A percentile compares a stretch with the other conserved stretches of the same genome.
phyloP scores from a whole-genome alignment of 495 filamentous ascomycete genomes.

The Aspergillus coremiiformis region DNA sequence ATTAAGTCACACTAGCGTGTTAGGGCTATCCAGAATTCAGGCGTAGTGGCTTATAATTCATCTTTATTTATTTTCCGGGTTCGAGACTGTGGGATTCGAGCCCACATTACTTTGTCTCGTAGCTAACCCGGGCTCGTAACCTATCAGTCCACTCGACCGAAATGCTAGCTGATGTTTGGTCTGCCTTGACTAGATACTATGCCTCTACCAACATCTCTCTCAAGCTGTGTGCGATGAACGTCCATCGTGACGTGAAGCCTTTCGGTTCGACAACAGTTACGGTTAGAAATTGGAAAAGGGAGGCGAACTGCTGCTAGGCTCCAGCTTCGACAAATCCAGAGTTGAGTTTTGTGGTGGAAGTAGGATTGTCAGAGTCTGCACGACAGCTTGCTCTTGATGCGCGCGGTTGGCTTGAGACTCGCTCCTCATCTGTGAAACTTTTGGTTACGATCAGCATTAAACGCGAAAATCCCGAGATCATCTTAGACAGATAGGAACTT shows the following conservation, averaged over 20 bases:
- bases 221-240: constrained; percentile 14
- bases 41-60: too few relatives aligned
- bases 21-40: too few relatives aligned
- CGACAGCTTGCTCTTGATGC: constrained; percentile 18
- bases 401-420: constrained; percentile 16
- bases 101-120: too few relatives aligned
- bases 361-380: constrained; percentile 17
- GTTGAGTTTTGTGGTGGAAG: constrained; percentile 15
- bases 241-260: constrained; percentile 14
- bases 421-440: constrained; percentile 15
- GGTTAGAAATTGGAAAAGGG: constrained; percentile 17
- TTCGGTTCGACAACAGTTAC: constrained; percentile 16
- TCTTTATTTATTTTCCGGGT: too few relatives aligned
- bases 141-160: too few relatives aligned
- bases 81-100: too few relatives aligned
- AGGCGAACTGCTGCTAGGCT: constrained; percentile 17
- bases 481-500: constrained; percentile 15
- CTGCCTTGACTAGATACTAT: too few relatives aligned
- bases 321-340: constrained; percentile 8
- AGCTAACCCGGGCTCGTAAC: too few relatives aligned
- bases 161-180: too few relatives aligned
- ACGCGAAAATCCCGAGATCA: constrained; percentile 13
- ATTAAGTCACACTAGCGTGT: too few relatives aligned
- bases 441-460: constrained; percentile 16
- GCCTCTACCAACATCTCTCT: too few relatives aligned